A percentile compares a stretch with the other conserved stretches of the same genome.
These are phyloP conservation scores for Vitis labrusca DNA, from an alignment of 164 flowering plant genomes.

Conservation along the genomic window DNA sequence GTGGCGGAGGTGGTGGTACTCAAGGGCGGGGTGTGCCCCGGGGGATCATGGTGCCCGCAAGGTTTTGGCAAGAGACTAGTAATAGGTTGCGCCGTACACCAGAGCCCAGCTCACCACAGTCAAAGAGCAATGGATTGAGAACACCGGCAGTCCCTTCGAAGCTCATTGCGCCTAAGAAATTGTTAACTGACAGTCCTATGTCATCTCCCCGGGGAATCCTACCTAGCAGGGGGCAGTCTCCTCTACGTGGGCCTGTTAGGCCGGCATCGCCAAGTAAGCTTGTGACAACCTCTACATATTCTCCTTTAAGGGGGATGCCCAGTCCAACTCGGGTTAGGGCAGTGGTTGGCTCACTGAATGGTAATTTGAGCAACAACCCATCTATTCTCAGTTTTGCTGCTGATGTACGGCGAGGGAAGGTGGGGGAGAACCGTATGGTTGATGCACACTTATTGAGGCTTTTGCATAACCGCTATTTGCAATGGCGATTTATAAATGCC, in stretches of 20 bases:
- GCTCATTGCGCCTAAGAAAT: conserved; percentile 30
- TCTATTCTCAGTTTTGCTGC: conserved; percentile 58
- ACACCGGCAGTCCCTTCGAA: conserved; percentile 22
- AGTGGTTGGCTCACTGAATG: conserved; percentile 14
- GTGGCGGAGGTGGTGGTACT: conserved; percentile 1
- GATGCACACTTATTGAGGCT: conserved; percentile 76
- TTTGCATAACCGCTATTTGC: conserved; percentile 66
- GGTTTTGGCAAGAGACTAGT: conserved; percentile 45
- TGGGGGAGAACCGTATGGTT: conserved; percentile 57
- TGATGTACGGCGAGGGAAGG: conserved; percentile 64
- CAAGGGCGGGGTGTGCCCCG: conserved; percentile 26
- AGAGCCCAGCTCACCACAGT: conserved; percentile 42
- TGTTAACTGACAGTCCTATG: conserved; percentile 31
- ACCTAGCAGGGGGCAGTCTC: conserved; percentile 45
- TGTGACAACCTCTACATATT: conserved; percentile 21
- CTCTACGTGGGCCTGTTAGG: conserved; percentile 46
- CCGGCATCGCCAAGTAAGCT: conserved; percentile 72
- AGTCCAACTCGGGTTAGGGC: conserved; percentile 67
- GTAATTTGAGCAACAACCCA: conserved; percentile 37
- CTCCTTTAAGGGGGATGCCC: conserved; percentile 52
- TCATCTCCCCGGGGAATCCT: conserved; percentile 48
- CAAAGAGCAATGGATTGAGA: conserved; percentile 25
- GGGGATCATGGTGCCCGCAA: conserved; percentile 42
- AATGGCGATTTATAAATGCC: conserved; percentile 88
- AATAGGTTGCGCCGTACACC: conserved; percentile 28